Percentiles rank a stretch among this genome's conserved stretches.
Conservation (phyloP, 441 rosid genomes). For the Pelargonium fulgidum region DNA sequence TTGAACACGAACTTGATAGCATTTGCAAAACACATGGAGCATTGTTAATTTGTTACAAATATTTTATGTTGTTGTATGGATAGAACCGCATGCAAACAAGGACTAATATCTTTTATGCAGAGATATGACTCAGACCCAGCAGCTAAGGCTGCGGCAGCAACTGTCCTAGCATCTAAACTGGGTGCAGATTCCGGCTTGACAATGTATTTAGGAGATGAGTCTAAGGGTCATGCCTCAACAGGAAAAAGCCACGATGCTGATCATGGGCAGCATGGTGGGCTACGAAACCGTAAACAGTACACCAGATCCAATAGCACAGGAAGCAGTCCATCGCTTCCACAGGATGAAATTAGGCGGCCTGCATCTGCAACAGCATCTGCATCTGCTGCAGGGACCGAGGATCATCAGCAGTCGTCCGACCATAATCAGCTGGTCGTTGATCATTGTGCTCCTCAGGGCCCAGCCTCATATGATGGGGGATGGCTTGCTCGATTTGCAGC, state of each 20-base stretch:
- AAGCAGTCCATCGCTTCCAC: conserved; percentile 33
- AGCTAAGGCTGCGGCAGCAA: conserved; percentile 96
- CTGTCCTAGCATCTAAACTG: conserved; percentile 84
- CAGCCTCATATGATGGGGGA: conserved; percentile 48
- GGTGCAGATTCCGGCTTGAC: conserved; percentile 90
- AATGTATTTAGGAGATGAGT: conserved; percentile 59
- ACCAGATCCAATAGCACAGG: conserved; percentile 45
- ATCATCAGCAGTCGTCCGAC: conserved; percentile 34
- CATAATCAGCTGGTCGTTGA: conserved; percentile 49
- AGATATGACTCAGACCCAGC: conserved; percentile 95
- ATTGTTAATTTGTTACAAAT: conserved; percentile 10
- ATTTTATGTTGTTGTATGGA: neutral
- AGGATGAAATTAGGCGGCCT: conserved; percentile 38
- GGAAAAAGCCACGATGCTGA: conserved; percentile 64
- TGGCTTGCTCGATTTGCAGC: conserved; percentile 90
- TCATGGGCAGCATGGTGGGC: conserved; percentile 50
- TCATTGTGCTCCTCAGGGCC: conserved; percentile 51
- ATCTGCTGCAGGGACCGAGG: conserved; percentile 31
- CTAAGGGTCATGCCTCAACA: conserved; percentile 32
- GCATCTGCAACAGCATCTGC: too few species aligned
- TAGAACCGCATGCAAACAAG: neutral
- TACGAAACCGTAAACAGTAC: conserved; percentile 64
- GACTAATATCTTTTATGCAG: conserved; percentile 35
- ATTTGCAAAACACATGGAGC: neutral
- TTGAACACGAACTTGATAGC: neutral